These are phyloP conservation scores for Picochlorum sp. DNA, from an alignment of 139 green algal genomes.

Conservation along the genomic window DNA sequence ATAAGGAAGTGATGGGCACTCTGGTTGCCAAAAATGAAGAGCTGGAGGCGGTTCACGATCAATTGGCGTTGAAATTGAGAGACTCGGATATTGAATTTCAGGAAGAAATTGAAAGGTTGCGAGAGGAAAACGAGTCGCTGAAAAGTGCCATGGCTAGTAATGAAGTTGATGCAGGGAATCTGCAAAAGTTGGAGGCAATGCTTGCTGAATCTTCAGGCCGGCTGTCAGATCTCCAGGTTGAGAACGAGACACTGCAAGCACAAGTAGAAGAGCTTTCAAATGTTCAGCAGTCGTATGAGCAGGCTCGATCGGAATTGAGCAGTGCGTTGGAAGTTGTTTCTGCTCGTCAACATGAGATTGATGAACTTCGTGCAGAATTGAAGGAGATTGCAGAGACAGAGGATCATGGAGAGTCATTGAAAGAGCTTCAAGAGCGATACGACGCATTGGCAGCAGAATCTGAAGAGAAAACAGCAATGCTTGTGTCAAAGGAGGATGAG, in stretches of 20 bases:
- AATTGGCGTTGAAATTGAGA: not conserved
- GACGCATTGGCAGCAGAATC: not conserved
- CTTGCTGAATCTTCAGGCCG: slow-evolving; percentile 7
- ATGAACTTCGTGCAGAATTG: not conserved
- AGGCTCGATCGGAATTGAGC: not conserved
- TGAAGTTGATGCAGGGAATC: not conserved
- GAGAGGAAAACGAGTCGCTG: not conserved
- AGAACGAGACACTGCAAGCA: not conserved
- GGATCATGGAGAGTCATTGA: not conserved
- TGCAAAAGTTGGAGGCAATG: not conserved
- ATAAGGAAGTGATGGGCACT: not conserved
- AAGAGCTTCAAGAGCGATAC: not conserved
- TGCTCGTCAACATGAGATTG: not conserved
- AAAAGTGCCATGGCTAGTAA: not conserved
- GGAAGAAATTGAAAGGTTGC: slow-evolving; percentile 8
- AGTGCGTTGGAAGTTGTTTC: not conserved
- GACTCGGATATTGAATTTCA: slow-evolving; percentile 1
- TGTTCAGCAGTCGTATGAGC: not conserved
- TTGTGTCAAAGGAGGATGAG: too few relatives aligned
- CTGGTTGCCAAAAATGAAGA: not conserved
- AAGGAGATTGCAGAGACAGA: not conserved
- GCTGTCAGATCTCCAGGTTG: slow-evolving; percentile 2
- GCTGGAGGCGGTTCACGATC: not conserved
- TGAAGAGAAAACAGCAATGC: not conserved
- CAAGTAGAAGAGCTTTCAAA: not conserved